Evolutionary conservation across 768 basidiomycete genomes (phyloP), one percentile per base, ranked within the genome.

Genomic region (Psilocybe subaeruginosa): DNA sequence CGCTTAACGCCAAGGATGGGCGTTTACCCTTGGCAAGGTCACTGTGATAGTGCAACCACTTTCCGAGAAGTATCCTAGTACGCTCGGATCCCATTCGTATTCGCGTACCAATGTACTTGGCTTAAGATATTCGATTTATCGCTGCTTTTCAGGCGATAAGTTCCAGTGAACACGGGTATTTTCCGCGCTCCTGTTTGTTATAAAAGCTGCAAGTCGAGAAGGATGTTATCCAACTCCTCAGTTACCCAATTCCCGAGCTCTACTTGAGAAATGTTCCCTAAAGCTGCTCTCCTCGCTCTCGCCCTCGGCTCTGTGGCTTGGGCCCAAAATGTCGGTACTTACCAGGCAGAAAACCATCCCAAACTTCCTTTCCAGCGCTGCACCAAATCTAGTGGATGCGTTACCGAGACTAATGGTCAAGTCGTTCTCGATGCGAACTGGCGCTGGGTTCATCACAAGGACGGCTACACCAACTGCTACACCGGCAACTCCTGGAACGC

Each of bases 281-380:
- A 59, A 54, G 39, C 58, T 47, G 39, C 58, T 47, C 58, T 59
- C 29, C 23, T 59, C 51, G 51, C 58, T 46, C 50, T 59, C 27
- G 37, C 51, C n/a, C 30, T 31, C 31, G 58, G 30, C 19, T 49
- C 58, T 12, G 41, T 54, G 19, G 41, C 41, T 14, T n/a, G 39
- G n/a, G 58, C 51, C 51, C 58, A 59, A 35, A 19, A 45, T 2
- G 58, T 59, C 47, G 58, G 58, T 11, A 46, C 58, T 23, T 53
- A 53, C 51, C 30, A 29, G 17, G 14, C 50, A 4, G 58, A 59
- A 53, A 27, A 8, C 41, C 58, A 59, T 17, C 58, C 58, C 33
- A 59, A 59, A 9, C 58, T 59, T 35, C 58, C 58, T 53, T 59
- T 59, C 58, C 58, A 59, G 12, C 58, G 58, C 16, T 59, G 58